Conservation (phyloP, 352 stramenopile genomes). For the Elongisporangium prolatum region DNA sequence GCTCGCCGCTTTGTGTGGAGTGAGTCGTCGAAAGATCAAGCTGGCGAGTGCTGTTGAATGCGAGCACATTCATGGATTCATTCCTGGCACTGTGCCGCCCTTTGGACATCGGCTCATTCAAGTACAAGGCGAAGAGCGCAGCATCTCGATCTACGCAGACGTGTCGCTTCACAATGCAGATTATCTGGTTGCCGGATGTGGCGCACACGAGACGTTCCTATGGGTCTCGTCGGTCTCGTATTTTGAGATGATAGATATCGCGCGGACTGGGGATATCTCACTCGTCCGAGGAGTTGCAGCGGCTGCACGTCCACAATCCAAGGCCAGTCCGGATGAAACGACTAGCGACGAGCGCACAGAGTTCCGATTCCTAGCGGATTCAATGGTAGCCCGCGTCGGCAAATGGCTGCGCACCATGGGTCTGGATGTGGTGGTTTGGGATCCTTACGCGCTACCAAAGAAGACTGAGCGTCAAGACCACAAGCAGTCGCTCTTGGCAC, state of each 20-base stretch:
- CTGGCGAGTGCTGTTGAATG: constrained; percentile 60
- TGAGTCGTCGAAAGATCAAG: constrained; percentile 62
- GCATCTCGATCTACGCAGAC: constrained; percentile 37
- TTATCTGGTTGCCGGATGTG: constrained; percentile 42
- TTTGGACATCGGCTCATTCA: constrained; percentile 33
- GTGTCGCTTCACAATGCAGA: constrained; percentile 24
- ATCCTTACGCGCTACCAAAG: constrained; percentile 26
- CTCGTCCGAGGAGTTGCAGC: constrained; percentile 10
- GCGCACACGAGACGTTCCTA: constrained; percentile 35
- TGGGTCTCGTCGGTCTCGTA: constrained; percentile 34
- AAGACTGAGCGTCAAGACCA: constrained; percentile 29
- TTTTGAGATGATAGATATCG: constrained; percentile 32
- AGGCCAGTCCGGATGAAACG: not conserved
- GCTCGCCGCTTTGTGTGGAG: constrained; percentile 37
- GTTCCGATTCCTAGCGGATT: constrained; percentile 71
- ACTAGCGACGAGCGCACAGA: constrained; percentile 13
- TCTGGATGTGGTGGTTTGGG: constrained; percentile 71
- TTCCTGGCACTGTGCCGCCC: constrained; percentile 53
- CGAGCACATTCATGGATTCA: constrained; percentile 52
- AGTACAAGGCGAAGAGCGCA: not conserved
- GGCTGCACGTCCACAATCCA: constrained; percentile 3
- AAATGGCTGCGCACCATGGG: constrained; percentile 75
- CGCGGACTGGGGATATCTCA: constrained; percentile 34
- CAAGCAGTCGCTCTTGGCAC: constrained; percentile 36
- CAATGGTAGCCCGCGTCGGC: constrained; percentile 68